These are phyloP conservation scores for Oryza meridionalis DNA, from an alignment of 176 grass and related monocot species.

Conservation along the genomic window DNA sequence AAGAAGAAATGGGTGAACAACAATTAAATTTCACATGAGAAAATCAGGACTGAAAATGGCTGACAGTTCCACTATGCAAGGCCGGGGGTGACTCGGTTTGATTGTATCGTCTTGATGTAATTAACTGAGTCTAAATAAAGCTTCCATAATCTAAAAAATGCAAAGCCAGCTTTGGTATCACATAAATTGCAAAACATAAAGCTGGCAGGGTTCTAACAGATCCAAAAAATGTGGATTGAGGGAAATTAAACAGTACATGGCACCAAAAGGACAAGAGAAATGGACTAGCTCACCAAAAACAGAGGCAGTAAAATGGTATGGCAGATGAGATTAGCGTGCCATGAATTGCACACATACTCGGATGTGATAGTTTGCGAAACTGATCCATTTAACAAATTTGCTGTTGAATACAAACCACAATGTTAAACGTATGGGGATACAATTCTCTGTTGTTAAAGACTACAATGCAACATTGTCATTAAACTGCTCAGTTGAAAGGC, in stretches of 20 bases:
- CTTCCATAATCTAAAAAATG: too few relatives aligned
- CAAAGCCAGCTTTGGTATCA: slow-evolving; percentile 27
- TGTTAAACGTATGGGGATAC: background rate
- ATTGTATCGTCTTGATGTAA: too few relatives aligned
- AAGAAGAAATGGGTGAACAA: slow-evolving; percentile 24
- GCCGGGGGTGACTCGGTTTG: too few relatives aligned
- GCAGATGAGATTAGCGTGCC: background rate
- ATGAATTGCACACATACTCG: background rate
- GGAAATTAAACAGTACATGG: background rate
- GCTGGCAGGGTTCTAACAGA: background rate
- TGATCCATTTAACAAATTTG: slow-evolving; percentile 9
- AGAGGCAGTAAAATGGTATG: background rate
- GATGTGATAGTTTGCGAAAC: background rate
- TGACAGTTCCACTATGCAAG: slow-evolving; percentile 25
- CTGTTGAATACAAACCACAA: background rate
- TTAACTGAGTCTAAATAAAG: too few relatives aligned
- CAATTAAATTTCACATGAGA: slow-evolving; percentile 21
- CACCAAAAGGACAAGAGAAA: background rate
- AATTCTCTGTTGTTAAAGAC: background rate
- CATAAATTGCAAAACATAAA: slow-evolving; percentile 7
- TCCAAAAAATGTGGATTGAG: background rate
- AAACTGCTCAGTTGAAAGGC: background rate
- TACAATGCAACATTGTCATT: background rate
- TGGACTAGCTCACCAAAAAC: slow-evolving; percentile 1
- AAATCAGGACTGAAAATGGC: slow-evolving; percentile 15